These are phyloP conservation scores for Verticillium klebahnii DNA, from an alignment of 2,329 filamentous ascomycete species.

Conservation along the genomic window DNA sequence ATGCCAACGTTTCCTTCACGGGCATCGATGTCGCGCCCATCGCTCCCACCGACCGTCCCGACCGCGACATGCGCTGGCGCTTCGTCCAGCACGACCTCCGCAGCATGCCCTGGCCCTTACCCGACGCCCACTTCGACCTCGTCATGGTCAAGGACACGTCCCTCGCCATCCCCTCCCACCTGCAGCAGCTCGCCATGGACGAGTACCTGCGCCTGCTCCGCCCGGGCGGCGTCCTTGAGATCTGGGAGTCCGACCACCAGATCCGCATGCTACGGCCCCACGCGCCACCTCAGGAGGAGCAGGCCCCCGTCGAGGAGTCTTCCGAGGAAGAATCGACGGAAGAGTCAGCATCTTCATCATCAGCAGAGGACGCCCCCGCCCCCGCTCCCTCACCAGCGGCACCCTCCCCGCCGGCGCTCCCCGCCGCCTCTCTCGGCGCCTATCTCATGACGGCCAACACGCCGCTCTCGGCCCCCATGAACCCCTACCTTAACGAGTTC, in stretches of 20 bases:
- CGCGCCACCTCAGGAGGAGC: conserved; percentile 48
- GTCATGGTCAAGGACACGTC: conserved; percentile 84
- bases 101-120: conserved; percentile 70
- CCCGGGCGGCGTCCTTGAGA: conserved; percentile 74
- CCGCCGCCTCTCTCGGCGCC: conserved; percentile 66
- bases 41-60: conserved; percentile 45
- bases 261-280: conserved; percentile 81
- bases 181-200: conserved; percentile 54
- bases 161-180: conserved; percentile 56
- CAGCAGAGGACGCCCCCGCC: conserved; percentile 37
- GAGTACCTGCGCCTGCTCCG: conserved; percentile 74
- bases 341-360: neutral
- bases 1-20: conserved; percentile 68
- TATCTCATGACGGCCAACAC: conserved; percentile 82
- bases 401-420: conserved; percentile 33
- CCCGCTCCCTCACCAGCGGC: conserved; percentile 41
- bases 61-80: conserved; percentile 77
- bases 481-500: conserved; percentile 77
- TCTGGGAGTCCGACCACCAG: conserved; percentile 86
- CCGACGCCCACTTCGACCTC: conserved; percentile 76
- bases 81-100: conserved; percentile 87
- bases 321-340: neutral
- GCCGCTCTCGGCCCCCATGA: conserved; percentile 74
- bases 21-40: conserved; percentile 78
- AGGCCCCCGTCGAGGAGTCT: neutral